These are phyloP conservation scores for Aschersonia sp. DNA, from an alignment of 2,329 filamentous ascomycete genomes.

Conservation along the genomic window DNA sequence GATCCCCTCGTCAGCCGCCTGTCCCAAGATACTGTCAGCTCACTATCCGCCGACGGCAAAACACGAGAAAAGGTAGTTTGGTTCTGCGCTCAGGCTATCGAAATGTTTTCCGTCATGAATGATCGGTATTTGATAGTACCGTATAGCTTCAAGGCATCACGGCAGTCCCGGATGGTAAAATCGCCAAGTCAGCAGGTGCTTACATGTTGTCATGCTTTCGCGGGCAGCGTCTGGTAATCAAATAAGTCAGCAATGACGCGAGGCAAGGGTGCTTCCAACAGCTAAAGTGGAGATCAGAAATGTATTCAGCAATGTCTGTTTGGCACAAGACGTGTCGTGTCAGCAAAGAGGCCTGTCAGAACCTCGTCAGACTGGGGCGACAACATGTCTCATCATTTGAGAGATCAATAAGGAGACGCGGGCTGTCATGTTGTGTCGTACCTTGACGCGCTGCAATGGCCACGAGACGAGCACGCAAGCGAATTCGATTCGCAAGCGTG, in stretches of 20 bases:
- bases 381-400: constrained; percentile 29
- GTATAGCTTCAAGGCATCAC: constrained; percentile 23
- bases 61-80: not conserved
- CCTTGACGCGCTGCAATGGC: not conserved
- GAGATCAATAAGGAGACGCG: not conserved
- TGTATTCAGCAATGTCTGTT: constrained; percentile 36
- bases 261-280: not conserved
- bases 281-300: not conserved
- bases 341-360: constrained; percentile 31
- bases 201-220: not conserved
- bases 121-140: constrained; percentile 33
- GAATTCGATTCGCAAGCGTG: too few relatives aligned
- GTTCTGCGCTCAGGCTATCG: constrained; percentile 15
- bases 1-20: too few relatives aligned
- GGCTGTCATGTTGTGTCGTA: not conserved
- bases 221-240: not conserved
- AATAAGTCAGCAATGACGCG: not conserved
- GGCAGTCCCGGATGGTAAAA: constrained; percentile 6
- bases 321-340: constrained; percentile 39
- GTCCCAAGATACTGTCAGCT: too few relatives aligned
- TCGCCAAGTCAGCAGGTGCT: not conserved
- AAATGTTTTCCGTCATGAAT: constrained; percentile 21
- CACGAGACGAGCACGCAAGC: too few relatives aligned
- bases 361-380: constrained; percentile 36
- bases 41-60: not conserved